phyloP scores from a whole-genome alignment of 1,139 yeast species.

The Taphrina sp. region DNA sequence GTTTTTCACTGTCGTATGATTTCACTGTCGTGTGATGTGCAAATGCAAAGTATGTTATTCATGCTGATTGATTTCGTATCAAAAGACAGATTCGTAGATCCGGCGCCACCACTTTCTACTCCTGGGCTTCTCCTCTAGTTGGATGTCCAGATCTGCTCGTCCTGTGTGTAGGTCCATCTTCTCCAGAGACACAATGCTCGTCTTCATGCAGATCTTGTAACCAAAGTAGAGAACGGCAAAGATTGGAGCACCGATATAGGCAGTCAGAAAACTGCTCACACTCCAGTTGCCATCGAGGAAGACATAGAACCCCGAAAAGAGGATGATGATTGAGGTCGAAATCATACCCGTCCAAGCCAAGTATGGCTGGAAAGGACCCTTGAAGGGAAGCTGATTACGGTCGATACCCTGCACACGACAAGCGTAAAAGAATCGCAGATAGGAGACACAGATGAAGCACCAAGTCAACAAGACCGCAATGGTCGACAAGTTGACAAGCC shows the following conservation, averaged over 20 bases:
- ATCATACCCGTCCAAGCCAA: constrained; percentile 49
- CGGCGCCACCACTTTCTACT: too few species aligned
- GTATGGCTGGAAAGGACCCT: constrained; percentile 59
- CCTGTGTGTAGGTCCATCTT: constrained; percentile 36
- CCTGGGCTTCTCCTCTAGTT: constrained; percentile 1
- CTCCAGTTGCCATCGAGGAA: constrained; percentile 64
- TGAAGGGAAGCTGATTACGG: constrained; percentile 41
- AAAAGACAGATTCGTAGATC: too few species aligned
- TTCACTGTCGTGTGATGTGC: too few species aligned
- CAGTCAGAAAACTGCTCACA: constrained; percentile 55
- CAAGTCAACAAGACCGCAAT: constrained; percentile 57
- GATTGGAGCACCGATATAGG: constrained; percentile 56
- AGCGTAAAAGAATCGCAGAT: constrained; percentile 38
- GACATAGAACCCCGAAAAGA: constrained; percentile 64
- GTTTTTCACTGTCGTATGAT: too few species aligned
- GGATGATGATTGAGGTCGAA: constrained; percentile 59
- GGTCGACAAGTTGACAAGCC: constrained; percentile 77
- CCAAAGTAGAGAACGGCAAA: constrained; percentile 52
- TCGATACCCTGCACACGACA: constrained; percentile 36
- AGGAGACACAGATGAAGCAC: constrained; percentile 51
- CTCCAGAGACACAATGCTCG: constrained; percentile 30
- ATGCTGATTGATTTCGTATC: too few species aligned
- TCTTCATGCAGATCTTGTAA: constrained; percentile 50
- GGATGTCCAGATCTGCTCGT: constrained; percentile 16
- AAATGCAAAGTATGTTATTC: too few species aligned